Conservation (phyloP, 129 eudicot genomes). For the Tanacetum coccineum region DNA sequence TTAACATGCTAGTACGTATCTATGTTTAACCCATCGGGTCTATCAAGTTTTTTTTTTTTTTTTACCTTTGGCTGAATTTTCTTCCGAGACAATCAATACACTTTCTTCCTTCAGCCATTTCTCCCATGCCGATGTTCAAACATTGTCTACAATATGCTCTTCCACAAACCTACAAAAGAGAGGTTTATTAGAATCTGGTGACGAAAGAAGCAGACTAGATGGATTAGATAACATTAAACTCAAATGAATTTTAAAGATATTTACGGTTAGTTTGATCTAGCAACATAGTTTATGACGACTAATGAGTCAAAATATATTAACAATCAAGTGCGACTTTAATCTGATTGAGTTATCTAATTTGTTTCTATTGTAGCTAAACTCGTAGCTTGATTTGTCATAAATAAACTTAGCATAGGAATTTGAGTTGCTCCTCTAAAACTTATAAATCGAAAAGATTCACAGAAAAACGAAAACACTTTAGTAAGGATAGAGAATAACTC, state of each 20-base stretch:
- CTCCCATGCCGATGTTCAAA: constrained; percentile 75
- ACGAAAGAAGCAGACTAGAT: neutral
- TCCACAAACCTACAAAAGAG: constrained; percentile 56
- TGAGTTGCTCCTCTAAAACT: too few relatives aligned
- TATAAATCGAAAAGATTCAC: neutral
- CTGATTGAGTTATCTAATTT: too few relatives aligned
- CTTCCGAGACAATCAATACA: constrained; percentile 70
- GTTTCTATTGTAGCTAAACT: too few relatives aligned
- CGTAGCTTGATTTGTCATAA: too few relatives aligned
- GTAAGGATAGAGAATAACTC: neutral
- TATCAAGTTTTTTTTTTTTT: neutral
- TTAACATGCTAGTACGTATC: neutral
- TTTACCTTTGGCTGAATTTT: constrained; percentile 74
- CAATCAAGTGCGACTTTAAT: too few relatives aligned
- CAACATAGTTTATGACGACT: too few relatives aligned
- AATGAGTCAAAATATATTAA: too few relatives aligned
- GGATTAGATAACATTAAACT: neutral
- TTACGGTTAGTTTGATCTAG: too few relatives aligned
- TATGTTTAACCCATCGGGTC: too few relatives aligned
- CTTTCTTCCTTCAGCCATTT: constrained; percentile 85
- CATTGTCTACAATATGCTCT: constrained; percentile 78
- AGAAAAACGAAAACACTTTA: neutral
- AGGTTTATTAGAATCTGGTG: neutral
- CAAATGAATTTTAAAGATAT: too few relatives aligned
- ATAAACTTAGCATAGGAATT: too few relatives aligned